Evolutionary conservation across 106 monocot genomes (phyloP), one percentile per base, ranked within the genome.

Genomic region (Ottelia alismoides): DNA sequence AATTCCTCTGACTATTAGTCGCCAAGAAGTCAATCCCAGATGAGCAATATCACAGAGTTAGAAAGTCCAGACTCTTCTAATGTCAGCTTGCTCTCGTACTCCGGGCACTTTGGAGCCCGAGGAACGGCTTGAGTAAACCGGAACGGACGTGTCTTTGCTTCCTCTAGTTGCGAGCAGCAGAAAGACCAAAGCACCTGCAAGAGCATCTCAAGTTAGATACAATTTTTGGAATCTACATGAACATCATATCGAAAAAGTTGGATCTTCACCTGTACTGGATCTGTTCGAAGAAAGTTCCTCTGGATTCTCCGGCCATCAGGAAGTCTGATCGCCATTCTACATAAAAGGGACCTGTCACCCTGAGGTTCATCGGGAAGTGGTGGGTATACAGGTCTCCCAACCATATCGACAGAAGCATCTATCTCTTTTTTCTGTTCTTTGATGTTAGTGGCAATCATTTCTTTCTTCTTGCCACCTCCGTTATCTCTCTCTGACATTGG

Each of bases 361-460:
- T 74, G 65, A 21, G 89, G 89, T 62, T 89, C 89, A 54, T 84
- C 89, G n/a, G 80, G 83, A 12, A 89, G 83, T 3, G 83, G 64
- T 53, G 74, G 89, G 64, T 89, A 89, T 10, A 27, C 40, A 3
- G 31, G 67, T 44, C 64, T 76, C 28, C 44, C 48, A 26, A n/a
- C n/a, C n/a, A n/a, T n/a, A n/a, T n/a, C n/a, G n/a, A n/a, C n/a
- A n/a, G n/a, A n/a, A n/a, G n/a, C n/a, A n/a, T n/a, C n/a, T n/a
- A n/a, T n/a, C n/a, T n/a, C n/a, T n/a, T n/a, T n/a, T n/a, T n/a
- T n/a, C n/a, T n/a, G n/a, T n/a, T n/a, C n/a, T n/a, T n/a, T n/a
- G n/a, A n/a, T n/a, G n/a, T n/a, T n/a, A n/a, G n/a, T n/a, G n/a
- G n/a, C n/a, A n/a, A n/a, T n/a, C n/a, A n/a, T n/a, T n/a, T n/a